phyloP scores from a whole-genome alignment of 305 asterid genomes.

The Fraxinus dipetala region DNA sequence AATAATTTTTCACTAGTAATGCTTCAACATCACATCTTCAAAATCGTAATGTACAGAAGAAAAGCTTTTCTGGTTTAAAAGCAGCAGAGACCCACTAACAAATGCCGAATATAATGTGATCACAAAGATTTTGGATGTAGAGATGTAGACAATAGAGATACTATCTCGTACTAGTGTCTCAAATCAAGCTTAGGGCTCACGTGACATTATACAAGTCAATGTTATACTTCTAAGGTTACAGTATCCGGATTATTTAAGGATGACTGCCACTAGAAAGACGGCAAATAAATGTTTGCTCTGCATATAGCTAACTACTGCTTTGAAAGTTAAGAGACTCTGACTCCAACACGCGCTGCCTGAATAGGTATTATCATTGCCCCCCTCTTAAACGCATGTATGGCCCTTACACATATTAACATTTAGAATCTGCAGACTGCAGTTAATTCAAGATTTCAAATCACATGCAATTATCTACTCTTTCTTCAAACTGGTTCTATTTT shows the following conservation, averaged over 20 bases:
- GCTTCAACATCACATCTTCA: neutral
- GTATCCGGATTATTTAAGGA: neutral
- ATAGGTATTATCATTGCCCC: neutral
- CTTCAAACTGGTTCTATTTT: neutral
- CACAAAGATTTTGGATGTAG: neutral
- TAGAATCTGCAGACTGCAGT: neutral
- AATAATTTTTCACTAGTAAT: neutral
- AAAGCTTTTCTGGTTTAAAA: neutral
- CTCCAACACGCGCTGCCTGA: neutral
- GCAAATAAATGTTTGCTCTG: neutral
- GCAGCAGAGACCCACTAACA: neutral
- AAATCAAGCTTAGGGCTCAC: neutral
- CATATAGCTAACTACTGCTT: neutral
- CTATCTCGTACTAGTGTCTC: neutral
- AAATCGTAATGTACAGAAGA: neutral
- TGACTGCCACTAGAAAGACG: neutral
- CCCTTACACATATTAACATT: neutral
- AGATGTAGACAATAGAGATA: neutral
- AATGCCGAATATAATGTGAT: neutral
- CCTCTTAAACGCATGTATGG: neutral
- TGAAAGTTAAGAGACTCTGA: neutral
- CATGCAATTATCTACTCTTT: neutral
- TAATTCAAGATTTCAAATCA: neutral
- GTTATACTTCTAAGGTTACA: neutral
- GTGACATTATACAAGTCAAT: neutral